Percentiles rank a stretch among this genome's conserved stretches.
phyloP scores from a whole-genome alignment of 2,329 filamentous ascomycete genomes.

The Xylariaceae sp. region DNA sequence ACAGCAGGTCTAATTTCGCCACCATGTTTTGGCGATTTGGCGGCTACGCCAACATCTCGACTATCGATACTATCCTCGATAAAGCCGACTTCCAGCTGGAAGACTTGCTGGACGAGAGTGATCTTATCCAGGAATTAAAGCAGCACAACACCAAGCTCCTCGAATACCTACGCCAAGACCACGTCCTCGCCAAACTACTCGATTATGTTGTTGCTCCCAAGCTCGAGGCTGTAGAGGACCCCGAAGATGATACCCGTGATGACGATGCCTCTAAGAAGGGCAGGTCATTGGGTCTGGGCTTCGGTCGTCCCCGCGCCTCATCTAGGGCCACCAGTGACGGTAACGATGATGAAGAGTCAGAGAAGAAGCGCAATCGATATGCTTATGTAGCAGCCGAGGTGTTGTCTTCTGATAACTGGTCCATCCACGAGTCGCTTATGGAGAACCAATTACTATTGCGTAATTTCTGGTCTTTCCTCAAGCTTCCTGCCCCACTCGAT shows the following conservation, averaged over 20 bases:
- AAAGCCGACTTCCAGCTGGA: constrained; percentile 94
- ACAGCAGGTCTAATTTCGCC: constrained; percentile 28
- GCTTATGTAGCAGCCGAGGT: constrained; percentile 92
- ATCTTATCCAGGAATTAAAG: constrained; percentile 95
- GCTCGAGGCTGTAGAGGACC: constrained; percentile 51
- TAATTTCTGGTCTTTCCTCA: constrained; percentile 88
- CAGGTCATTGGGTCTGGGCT: constrained; percentile 36
- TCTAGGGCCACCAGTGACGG: constrained; percentile 46
- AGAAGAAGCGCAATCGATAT: constrained; percentile 89
- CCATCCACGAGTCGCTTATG: constrained; percentile 87
- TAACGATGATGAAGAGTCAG: constrained; percentile 64
- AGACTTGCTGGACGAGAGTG: constrained; percentile 91
- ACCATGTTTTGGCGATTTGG: constrained; percentile 99
- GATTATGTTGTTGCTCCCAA: constrained; percentile 86
- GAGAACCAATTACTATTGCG: constrained; percentile 73
- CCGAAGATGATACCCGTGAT: constrained; percentile 44
- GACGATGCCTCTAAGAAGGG: constrained; percentile 35
- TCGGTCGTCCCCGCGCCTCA: constrained; percentile 48
- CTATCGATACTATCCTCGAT: constrained; percentile 94
- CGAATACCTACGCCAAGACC: constrained; percentile 86
- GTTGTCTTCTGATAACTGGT: constrained; percentile 93
- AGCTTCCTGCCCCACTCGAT: constrained; percentile 77
- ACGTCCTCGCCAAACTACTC: constrained; percentile 76
- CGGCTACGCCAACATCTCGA: constrained; percentile 95
- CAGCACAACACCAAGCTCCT: constrained; percentile 97